phyloP scores from a whole-genome alignment of 208 protist genomes.

The Acanthamoeba rhysodes region DNA sequence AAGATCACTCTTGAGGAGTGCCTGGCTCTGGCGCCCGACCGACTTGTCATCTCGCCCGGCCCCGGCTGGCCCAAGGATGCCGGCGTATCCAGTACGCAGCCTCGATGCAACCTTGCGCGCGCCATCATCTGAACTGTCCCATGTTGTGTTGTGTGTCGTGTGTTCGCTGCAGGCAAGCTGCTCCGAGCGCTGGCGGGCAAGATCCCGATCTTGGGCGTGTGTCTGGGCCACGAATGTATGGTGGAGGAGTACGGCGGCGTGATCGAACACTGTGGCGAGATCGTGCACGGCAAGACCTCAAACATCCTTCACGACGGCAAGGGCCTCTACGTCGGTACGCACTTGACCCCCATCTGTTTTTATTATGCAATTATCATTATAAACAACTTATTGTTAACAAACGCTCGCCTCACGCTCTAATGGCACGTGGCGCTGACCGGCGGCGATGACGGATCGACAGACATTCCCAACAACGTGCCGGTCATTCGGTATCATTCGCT shows the following conservation, averaged over 20 bases:
- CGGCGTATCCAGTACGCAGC: conserved; percentile 48
- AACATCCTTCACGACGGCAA: conserved; percentile 81
- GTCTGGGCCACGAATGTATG: conserved; percentile 83
- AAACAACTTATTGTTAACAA: too few relatives aligned
- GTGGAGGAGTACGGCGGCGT: conserved; percentile 83
- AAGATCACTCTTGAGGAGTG: conserved; percentile 85
- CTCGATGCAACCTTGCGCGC: too few relatives aligned
- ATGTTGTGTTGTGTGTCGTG: not conserved
- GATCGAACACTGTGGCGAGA: conserved; percentile 80
- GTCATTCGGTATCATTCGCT: conserved; percentile 88
- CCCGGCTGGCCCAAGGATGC: conserved; percentile 78
- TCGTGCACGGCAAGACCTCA: conserved; percentile 87
- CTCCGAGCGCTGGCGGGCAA: conserved; percentile 75
- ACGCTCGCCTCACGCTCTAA: not conserved
- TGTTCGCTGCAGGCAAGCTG: conserved; percentile 3
- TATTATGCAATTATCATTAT: too few relatives aligned
- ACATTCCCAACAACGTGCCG: conserved; percentile 75
- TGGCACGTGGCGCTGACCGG: too few relatives aligned
- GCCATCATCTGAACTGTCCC: not conserved
- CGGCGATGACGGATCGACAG: not conserved
- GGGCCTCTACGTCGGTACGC: conserved; percentile 56
- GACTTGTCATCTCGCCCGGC: conserved; percentile 86
- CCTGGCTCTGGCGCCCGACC: conserved; percentile 77
- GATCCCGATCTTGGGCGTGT: conserved; percentile 82
- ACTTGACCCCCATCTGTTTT: too few relatives aligned